Evolutionary conservation across 768 basidiomycete species (phyloP).

Genomic region (Chlorophyllum brunneum): DNA sequence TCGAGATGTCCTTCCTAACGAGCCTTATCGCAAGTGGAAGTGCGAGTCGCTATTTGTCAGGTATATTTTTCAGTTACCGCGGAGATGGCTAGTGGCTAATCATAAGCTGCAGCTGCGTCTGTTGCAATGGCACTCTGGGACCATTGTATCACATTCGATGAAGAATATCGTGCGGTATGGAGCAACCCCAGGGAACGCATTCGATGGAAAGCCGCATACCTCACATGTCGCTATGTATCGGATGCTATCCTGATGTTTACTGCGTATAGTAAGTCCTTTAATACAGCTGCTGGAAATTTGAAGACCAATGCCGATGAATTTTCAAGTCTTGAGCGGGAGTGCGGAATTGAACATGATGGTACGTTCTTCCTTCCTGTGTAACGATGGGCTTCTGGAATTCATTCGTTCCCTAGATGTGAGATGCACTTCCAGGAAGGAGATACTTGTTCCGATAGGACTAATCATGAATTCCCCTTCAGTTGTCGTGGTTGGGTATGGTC

Average conservation of each 20-base stretch:
- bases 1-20: too few species aligned
- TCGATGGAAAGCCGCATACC: background rate
- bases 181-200: background rate
- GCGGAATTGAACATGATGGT: background rate
- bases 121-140: constrained; percentile 6
- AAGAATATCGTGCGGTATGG: constrained; percentile 7
- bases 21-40: too few species aligned
- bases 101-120: background rate
- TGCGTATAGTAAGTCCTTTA: background rate
- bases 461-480: background rate
- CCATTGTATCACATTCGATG: constrained; percentile 8
- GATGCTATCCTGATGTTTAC: constrained; percentile 3
- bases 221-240: background rate
- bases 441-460: background rate
- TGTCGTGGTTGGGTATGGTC: constrained; percentile 4
- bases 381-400: background rate
- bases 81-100: background rate
- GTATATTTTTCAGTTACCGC: background rate
- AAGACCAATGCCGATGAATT: background rate
- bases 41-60: constrained; percentile 1
- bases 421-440: background rate
- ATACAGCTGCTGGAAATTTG: background rate
- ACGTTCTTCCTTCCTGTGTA: background rate
- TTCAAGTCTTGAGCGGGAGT: constrained; percentile 1
- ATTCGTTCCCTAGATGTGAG: background rate